A percentile compares a stretch with the other conserved stretches of the same genome.
Conservation (phyloP, 148 eudicot genomes). For the Tetragonia tetragonoides region DNA sequence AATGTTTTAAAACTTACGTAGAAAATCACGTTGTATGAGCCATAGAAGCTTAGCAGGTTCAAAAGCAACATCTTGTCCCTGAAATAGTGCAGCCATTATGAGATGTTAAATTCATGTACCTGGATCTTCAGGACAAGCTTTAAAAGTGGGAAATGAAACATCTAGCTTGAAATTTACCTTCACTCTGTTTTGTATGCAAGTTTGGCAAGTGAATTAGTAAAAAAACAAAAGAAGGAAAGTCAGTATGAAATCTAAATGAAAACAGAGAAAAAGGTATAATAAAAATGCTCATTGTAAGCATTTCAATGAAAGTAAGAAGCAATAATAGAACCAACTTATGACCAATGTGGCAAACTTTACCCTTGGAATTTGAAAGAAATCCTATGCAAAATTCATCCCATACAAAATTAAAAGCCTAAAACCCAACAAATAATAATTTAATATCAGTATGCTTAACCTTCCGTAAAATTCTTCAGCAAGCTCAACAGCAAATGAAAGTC, state of each 20-base stretch:
- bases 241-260: constrained; percentile 27
- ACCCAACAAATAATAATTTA: neutral
- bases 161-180: constrained; percentile 51
- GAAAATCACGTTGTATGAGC: constrained; percentile 98
- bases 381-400: neutral
- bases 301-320: neutral
- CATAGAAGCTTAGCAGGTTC: constrained; percentile 94
- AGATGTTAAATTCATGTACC: neutral
- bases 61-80: constrained; percentile 98
- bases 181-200: constrained; percentile 49
- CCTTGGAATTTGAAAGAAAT: neutral
- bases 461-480: constrained; percentile 99
- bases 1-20: constrained; percentile 56
- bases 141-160: neutral
- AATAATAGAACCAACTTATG: neutral
- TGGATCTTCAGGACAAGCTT: neutral
- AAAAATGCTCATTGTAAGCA: neutral
- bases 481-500: constrained; percentile 95
- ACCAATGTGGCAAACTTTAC: neutral
- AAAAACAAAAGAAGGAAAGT: constrained; percentile 29
- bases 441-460: constrained; percentile 44
- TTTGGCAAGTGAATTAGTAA: neutral
- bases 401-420: neutral
- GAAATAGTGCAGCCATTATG: constrained; percentile 16
- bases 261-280: neutral